Conservation (phyloP, 2,329 filamentous ascomycete species). For the Graphilbum sp. region DNA sequence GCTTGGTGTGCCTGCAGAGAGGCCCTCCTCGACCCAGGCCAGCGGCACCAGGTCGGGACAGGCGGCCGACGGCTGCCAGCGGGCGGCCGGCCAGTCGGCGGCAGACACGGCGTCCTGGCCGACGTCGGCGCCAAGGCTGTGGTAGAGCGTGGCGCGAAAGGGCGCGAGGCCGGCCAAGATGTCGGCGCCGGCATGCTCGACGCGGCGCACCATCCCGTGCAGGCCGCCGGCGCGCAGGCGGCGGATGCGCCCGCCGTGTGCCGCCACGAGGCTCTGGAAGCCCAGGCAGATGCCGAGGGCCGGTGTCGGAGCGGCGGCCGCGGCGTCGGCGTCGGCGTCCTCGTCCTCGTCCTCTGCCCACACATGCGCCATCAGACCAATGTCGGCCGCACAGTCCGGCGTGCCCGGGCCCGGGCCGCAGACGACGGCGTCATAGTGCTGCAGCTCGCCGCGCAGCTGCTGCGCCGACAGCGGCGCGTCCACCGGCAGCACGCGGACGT, state of each 20-base stretch:
- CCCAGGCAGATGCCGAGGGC: slow-evolving; percentile 81
- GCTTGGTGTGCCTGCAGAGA: too few species aligned
- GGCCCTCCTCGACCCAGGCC: slow-evolving; percentile 48
- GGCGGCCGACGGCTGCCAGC: slow-evolving; percentile 21
- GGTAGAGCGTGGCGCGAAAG: slow-evolving; percentile 62
- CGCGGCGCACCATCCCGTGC: slow-evolving; percentile 61
- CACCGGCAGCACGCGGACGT: slow-evolving; percentile 58
- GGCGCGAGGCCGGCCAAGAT: slow-evolving; percentile 45
- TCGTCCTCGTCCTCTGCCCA: slow-evolving; percentile 42
- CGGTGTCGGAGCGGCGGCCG: slow-evolving; percentile 33
- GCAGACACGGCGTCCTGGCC: slow-evolving; percentile 26
- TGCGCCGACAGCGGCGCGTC: slow-evolving; percentile 35
- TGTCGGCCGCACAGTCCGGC: slow-evolving; percentile 53
- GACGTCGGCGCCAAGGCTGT: slow-evolving; percentile 42
- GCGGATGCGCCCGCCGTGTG: slow-evolving; percentile 45
- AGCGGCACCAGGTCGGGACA: slow-evolving; percentile 35
- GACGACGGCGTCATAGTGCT: slow-evolving; percentile 65
- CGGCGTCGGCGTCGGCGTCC: background rate
- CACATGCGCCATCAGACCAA: slow-evolving; percentile 64
- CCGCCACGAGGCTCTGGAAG: slow-evolving; percentile 63
- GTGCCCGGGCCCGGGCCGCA: slow-evolving; percentile 83
- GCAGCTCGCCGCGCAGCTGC: slow-evolving; percentile 32
- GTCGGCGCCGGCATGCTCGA: slow-evolving; percentile 23
- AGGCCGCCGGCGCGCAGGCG: slow-evolving; percentile 49
- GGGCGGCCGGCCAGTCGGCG: slow-evolving; percentile 19